Conservation (phyloP, 2,329 filamentous ascomycete genomes). For the Emergomyces pasteurianus region DNA sequence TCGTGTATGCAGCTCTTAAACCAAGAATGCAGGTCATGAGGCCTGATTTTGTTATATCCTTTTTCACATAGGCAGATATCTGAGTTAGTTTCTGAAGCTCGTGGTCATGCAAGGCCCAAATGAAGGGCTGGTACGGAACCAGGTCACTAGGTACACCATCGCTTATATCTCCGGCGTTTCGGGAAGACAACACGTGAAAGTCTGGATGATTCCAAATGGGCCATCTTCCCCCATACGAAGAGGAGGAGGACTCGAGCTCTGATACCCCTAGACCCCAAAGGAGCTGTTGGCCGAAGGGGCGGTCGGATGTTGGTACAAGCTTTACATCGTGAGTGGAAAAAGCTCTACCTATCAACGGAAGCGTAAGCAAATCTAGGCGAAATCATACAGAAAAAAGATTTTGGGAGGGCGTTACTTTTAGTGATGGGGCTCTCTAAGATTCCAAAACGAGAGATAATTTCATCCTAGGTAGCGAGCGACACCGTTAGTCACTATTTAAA, state of each 20-base stretch:
- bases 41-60: not conserved
- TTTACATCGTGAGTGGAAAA: not conserved
- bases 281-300: not conserved
- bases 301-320: not conserved
- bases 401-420: not conserved
- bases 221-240: not conserved
- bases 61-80: not conserved
- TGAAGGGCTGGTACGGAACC: not conserved
- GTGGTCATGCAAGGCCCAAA: not conserved
- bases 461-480: not conserved
- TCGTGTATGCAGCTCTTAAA: not conserved
- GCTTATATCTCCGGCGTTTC: not conserved
- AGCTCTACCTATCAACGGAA: not conserved
- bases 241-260: not conserved
- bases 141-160: conserved; percentile 1
- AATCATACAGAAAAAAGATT: not conserved
- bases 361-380: not conserved
- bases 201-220: not conserved
- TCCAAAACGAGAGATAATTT: conserved; percentile 3
- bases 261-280: not conserved
- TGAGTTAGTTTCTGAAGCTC: not conserved
- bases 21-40: not conserved
- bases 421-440: not conserved
- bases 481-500: not conserved
- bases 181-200: not conserved